Conservation (phyloP, 768 basidiomycete genomes). For the Punctularia strigosozonata region DNA sequence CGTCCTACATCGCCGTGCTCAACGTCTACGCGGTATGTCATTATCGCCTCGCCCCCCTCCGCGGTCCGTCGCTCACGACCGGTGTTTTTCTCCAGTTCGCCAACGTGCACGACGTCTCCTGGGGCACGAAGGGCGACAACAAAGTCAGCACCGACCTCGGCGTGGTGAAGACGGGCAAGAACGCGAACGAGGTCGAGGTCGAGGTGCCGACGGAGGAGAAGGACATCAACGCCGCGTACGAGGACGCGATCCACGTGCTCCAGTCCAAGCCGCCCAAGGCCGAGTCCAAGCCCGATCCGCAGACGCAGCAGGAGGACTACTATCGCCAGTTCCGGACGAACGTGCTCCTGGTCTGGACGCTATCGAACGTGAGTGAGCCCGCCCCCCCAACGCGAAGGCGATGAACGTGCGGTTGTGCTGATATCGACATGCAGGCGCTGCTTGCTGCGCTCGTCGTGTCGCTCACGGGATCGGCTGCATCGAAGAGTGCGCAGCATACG, state of each 20-base stretch:
- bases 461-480: constrained; percentile 40
- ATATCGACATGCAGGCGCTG: constrained; percentile 34
- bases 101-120: constrained; percentile 85
- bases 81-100: constrained; percentile 41
- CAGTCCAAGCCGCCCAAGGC: constrained; percentile 67
- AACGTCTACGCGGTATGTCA: constrained; percentile 73
- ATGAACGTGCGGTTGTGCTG: constrained; percentile 1
- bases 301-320: constrained; percentile 72
- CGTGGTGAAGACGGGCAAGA: constrained; percentile 51
- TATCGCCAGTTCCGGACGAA: constrained; percentile 88
- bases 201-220: constrained; percentile 76
- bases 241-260: constrained; percentile 80
- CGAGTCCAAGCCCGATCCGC: constrained; percentile 46
- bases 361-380: constrained; percentile 57
- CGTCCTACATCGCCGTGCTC: constrained; percentile 87
- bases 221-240: constrained; percentile 83
- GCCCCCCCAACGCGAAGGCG: background rate
- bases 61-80: background rate
- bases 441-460: constrained; percentile 69
- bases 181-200: constrained; percentile 80
- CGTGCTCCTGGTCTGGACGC: constrained; percentile 52
- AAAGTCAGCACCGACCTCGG: constrained; percentile 79
- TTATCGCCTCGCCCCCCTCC: constrained; percentile 1
- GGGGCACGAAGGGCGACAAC: constrained; percentile 96
- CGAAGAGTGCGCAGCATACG: constrained; percentile 32